phyloP scores from a whole-genome alignment of 2,329 filamentous ascomycete species.

The Aspergillus puulaauensis region DNA sequence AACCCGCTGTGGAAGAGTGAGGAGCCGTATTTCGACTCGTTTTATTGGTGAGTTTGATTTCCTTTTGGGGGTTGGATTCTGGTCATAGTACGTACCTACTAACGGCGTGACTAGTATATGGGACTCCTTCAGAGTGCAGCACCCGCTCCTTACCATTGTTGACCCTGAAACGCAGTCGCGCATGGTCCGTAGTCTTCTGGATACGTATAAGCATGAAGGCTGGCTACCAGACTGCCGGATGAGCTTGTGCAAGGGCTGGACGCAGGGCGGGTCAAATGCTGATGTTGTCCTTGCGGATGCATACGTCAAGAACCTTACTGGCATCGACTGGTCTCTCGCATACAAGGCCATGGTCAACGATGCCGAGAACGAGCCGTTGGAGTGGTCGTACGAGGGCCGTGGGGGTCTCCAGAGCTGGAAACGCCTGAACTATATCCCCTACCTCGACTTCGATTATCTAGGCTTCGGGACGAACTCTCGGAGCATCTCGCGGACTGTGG shows the following conservation, averaged over 20 bases:
- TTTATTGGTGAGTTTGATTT: slow-evolving; percentile 57
- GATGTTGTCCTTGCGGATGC: slow-evolving; percentile 69
- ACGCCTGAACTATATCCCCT: slow-evolving; percentile 66
- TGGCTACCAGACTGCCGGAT: slow-evolving; percentile 74
- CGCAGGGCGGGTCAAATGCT: slow-evolving; percentile 72
- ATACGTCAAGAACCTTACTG: slow-evolving; percentile 63
- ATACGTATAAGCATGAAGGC: slow-evolving; percentile 67
- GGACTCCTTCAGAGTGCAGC: slow-evolving; percentile 69
- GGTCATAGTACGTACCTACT: slow-evolving; percentile 4
- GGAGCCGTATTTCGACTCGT: slow-evolving; percentile 72
- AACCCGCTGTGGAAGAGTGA: slow-evolving; percentile 64
- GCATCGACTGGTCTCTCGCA: slow-evolving; percentile 66
- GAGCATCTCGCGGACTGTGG: slow-evolving; percentile 69
- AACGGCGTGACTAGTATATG: slow-evolving; percentile 51
- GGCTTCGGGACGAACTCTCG: slow-evolving; percentile 70
- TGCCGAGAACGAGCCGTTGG: slow-evolving; percentile 66
- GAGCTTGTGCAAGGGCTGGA: slow-evolving; percentile 66
- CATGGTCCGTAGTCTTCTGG: slow-evolving; percentile 69
- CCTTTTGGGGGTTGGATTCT: no score
- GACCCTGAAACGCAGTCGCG: slow-evolving; percentile 62
- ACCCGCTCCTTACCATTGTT: slow-evolving; percentile 67
- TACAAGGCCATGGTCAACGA: slow-evolving; percentile 70
- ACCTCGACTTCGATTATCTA: slow-evolving; percentile 29
- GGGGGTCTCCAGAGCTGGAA: slow-evolving; percentile 73
- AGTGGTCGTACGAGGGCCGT: slow-evolving; percentile 69